Evolutionary conservation across 306 rosid species (phyloP).

Genomic region (Quercus glauca): DNA sequence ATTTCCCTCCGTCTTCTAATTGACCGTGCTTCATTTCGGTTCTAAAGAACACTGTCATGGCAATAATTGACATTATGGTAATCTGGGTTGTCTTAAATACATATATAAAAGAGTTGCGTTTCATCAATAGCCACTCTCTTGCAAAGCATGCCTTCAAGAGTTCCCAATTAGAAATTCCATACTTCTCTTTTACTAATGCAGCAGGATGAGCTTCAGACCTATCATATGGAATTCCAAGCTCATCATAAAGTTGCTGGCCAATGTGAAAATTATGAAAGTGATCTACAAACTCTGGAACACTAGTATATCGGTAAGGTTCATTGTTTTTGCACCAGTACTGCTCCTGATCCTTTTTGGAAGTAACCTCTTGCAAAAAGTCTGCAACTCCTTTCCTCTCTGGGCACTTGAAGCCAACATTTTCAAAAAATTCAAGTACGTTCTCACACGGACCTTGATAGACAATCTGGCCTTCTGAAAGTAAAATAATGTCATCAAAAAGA

Average conservation of each 20-base stretch:
- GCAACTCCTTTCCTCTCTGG: conserved; percentile 76
- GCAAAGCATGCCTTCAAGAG: conserved; percentile 71
- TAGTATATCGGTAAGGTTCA: conserved; percentile 46
- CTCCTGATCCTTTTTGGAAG: conserved; percentile 70
- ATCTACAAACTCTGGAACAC: conserved; percentile 42
- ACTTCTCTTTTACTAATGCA: conserved; percentile 57
- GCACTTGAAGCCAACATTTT: conserved; percentile 64
- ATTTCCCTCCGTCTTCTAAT: conserved; percentile 56
- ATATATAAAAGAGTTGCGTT: conserved; percentile 58
- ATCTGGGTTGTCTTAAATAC: conserved; percentile 73
- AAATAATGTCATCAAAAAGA: conserved; percentile 65
- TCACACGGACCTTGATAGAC: conserved; percentile 76
- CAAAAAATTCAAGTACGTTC: conserved; percentile 47
- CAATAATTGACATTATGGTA: conserved; percentile 51
- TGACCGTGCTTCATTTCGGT: conserved; percentile 59
- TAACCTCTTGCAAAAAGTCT: conserved; percentile 73
- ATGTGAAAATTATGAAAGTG: conserved; percentile 33
- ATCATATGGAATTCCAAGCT: conserved; percentile 50
- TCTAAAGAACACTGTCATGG: conserved; percentile 64
- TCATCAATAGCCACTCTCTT: conserved; percentile 70
- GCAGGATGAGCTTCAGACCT: conserved; percentile 46
- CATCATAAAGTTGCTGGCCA: conserved; percentile 38
- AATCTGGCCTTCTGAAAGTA: conserved; percentile 70
- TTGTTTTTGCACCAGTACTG: conserved; percentile 51
- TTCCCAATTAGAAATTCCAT: conserved; percentile 61